A percentile compares a stretch with the other conserved stretches of the same genome.
phyloP scores from a whole-genome alignment of 805 yeast species.

The Candida sanyiensis region DNA sequence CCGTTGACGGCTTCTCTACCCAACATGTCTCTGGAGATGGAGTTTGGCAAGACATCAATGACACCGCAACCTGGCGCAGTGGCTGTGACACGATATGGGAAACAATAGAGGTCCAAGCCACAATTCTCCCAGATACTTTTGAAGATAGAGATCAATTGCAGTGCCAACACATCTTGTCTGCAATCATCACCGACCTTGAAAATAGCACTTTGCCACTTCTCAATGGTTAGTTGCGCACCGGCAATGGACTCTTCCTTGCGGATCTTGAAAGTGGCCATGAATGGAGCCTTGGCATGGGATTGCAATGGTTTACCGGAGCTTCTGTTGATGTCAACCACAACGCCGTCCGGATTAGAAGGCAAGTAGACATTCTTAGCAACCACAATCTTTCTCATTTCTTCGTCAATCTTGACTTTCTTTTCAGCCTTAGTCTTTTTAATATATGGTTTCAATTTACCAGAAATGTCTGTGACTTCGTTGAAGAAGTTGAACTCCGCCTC shows the following conservation, averaged over 20 bases:
- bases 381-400: conserved; percentile 78
- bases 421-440: conserved; percentile 94
- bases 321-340: conserved; percentile 85
- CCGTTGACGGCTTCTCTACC: conserved; percentile 99
- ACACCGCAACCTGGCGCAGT: conserved; percentile 99
- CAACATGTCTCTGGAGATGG: conserved; percentile 94
- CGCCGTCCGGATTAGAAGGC: conserved; percentile 96
- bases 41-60: conserved; percentile 93
- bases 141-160: conserved; percentile 88
- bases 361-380: conserved; percentile 81
- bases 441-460: conserved; percentile 92
- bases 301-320: conserved; percentile 92
- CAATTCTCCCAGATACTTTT: conserved; percentile 83
- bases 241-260: conserved; percentile 45
- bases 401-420: conserved; percentile 92
- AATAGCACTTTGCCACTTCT: conserved; percentile 89
- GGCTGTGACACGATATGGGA: conserved; percentile 93
- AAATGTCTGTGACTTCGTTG: conserved; percentile 84
- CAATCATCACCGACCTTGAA: conserved; percentile 99
- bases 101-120: conserved; percentile 87
- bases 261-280: conserved; percentile 91
- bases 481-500: conserved; percentile 84
- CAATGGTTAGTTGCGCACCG: conserved; percentile 41
- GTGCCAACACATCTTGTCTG: conserved; percentile 91
- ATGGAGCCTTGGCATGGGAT: conserved; percentile 98